A percentile compares a stretch with the other conserved stretches of the same genome.
These are phyloP conservation scores for Diaporthe humulicola DNA, from an alignment of 2,329 filamentous ascomycete genomes.

Conservation along the genomic window DNA sequence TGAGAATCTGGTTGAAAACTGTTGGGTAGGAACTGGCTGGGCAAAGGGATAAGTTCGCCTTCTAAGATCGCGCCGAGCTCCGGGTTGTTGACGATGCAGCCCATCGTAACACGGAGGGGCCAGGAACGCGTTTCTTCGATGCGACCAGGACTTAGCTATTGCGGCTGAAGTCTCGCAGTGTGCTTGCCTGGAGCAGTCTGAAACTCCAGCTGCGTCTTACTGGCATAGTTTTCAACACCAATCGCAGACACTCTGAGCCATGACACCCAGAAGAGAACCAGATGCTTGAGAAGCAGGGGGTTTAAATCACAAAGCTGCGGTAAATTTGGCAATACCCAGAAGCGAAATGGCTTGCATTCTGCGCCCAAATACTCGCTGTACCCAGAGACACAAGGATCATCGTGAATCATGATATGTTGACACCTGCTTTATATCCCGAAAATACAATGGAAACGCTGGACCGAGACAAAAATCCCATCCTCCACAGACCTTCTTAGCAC, in stretches of 20 bases:
- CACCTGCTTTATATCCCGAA: background rate
- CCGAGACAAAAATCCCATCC: background rate
- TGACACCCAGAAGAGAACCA: background rate
- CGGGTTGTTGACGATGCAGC: too few species aligned
- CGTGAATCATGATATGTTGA: constrained; percentile 14
- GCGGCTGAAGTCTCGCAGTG: too few species aligned
- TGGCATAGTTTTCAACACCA: background rate
- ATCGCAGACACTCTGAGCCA: too few species aligned
- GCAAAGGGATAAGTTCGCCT: background rate
- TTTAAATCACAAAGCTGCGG: background rate
- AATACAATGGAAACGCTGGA: constrained; percentile 14
- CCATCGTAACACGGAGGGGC: too few species aligned
- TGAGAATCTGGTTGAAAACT: background rate
- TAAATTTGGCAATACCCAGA: background rate
- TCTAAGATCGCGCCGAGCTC: too few species aligned
- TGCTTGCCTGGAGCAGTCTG: too few species aligned
- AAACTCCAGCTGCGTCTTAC: too few species aligned
- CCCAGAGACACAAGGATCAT: background rate
- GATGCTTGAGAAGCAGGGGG: too few species aligned
- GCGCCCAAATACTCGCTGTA: background rate
- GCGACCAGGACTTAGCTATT: too few species aligned
- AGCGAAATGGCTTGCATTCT: background rate
- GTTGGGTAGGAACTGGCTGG: background rate
- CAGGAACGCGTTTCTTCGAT: background rate
- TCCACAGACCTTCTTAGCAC: constrained; percentile 42